Conservation (phyloP, 192 early-diverging fungal genomes). For the Backusella macrospora region DNA sequence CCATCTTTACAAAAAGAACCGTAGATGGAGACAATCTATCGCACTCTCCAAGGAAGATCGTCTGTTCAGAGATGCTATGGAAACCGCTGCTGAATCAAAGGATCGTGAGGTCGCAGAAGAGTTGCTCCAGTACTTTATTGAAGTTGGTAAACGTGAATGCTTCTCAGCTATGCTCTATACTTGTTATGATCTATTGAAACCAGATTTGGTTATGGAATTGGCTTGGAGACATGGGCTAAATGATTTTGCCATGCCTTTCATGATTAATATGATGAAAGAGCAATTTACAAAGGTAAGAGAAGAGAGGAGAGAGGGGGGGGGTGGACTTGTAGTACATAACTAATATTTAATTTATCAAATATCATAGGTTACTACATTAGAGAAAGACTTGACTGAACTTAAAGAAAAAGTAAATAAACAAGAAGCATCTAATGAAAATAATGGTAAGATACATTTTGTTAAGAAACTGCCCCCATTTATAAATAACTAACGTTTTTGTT, state of each 20-base stretch:
- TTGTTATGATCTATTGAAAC: conserved; percentile 93
- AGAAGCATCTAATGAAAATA: conserved; percentile 35
- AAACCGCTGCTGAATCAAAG: conserved; percentile 89
- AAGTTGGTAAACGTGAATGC: conserved; percentile 87
- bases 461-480: too few species aligned
- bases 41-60: conserved; percentile 95
- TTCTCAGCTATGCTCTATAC: conserved; percentile 92
- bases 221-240: conserved; percentile 88
- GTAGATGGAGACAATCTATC: conserved; percentile 95
- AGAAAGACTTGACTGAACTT: conserved; percentile 58
- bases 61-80: conserved; percentile 98
- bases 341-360: background rate
- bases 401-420: conserved; percentile 58
- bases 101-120: conserved; percentile 92
- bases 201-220: conserved; percentile 94
- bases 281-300: conserved; percentile 75
- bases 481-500: background rate
- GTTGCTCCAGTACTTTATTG: conserved; percentile 94
- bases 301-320: background rate
- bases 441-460: too few species aligned
- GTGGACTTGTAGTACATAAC: background rate
- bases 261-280: conserved; percentile 91
- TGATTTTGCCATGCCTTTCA: conserved; percentile 99
- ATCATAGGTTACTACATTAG: conserved; percentile 51
- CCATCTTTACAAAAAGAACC: conserved; percentile 95